phyloP scores from a whole-genome alignment of 306 rosid genomes.

The Cicer chorassanicum region DNA sequence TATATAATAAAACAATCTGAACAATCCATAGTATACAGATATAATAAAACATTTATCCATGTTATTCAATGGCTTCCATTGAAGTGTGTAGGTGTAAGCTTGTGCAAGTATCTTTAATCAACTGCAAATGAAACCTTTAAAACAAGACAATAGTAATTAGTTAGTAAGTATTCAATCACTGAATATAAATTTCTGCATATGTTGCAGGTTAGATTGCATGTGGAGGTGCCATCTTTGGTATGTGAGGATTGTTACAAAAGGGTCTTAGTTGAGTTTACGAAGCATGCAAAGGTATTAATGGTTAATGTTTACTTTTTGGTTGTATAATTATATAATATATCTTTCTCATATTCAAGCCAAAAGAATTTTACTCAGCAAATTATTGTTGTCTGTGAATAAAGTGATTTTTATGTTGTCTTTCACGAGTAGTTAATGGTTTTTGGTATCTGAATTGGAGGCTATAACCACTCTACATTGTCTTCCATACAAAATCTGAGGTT shows the following conservation, averaged over 20 bases:
- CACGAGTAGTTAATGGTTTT: not conserved
- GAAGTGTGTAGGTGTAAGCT: not conserved
- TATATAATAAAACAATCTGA: not conserved
- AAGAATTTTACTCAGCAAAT: not conserved
- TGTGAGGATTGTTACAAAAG: slow-evolving; percentile 80
- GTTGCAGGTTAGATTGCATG: slow-evolving; percentile 78
- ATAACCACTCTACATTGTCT: slow-evolving; percentile 1
- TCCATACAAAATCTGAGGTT: slow-evolving; percentile 12
- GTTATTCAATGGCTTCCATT: not conserved
- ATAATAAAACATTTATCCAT: not conserved
- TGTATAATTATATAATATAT: not conserved
- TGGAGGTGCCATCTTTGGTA: slow-evolving; percentile 79
- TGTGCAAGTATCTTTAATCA: slow-evolving; percentile 19
- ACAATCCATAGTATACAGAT: not conserved
- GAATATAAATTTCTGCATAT: slow-evolving; percentile 26
- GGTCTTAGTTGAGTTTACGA: slow-evolving; percentile 75
- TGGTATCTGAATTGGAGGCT: slow-evolving; percentile 9
- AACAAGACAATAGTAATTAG: not conserved
- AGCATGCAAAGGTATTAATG: slow-evolving; percentile 71
- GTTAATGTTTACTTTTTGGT: slow-evolving; percentile 3
- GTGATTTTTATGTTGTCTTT: slow-evolving; percentile 21
- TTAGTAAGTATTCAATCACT: slow-evolving; percentile 16
- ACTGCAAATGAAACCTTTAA: slow-evolving; percentile 6
- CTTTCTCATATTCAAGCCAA: slow-evolving; percentile 9
- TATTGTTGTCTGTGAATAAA: slow-evolving; percentile 15